These are phyloP conservation scores for Chaetomiaceae sp. DNA, from an alignment of 2,329 filamentous ascomycete species.

Conservation along the genomic window DNA sequence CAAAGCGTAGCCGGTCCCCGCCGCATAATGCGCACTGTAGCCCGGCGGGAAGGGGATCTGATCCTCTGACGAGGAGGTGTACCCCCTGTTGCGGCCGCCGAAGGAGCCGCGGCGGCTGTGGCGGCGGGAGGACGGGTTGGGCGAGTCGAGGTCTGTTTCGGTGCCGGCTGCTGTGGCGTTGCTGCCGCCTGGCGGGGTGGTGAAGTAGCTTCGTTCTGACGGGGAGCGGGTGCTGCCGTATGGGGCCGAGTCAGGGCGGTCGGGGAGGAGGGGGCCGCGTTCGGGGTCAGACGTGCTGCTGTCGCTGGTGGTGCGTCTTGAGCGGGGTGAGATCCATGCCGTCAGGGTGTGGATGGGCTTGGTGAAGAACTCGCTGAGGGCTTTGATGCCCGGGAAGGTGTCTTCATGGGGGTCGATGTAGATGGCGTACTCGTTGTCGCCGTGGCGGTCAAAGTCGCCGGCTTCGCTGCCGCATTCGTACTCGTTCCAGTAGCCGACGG, in stretches of 20 bases:
- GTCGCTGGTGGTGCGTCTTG: not conserved
- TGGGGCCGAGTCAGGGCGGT: not conserved
- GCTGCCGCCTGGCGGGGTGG: conserved; percentile 29
- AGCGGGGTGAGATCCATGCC: conserved; percentile 42
- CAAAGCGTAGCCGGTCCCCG: conserved; percentile 30
- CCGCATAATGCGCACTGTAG: conserved; percentile 52
- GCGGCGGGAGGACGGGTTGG: not conserved
- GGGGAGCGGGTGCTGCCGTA: conserved; percentile 22
- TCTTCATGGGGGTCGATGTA: conserved; percentile 68
- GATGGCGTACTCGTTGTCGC: conserved; percentile 59
- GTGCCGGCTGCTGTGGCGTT: conserved; percentile 19
- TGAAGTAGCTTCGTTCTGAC: conserved; percentile 24
- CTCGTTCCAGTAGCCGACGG: conserved; percentile 72
- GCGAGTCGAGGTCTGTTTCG: conserved; percentile 39
- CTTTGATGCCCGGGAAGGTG: conserved; percentile 59
- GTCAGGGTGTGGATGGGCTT: conserved; percentile 49
- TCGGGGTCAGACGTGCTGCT: conserved; percentile 17
- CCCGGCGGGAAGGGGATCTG: conserved; percentile 45
- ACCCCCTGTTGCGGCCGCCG: conserved; percentile 22
- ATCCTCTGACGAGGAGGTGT: conserved; percentile 34
- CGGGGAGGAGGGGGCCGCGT: conserved; percentile 31
- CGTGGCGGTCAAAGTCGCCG: conserved; percentile 44
- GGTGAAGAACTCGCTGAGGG: conserved; percentile 50
- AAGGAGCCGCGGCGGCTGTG: conserved; percentile 13
- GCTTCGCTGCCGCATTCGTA: conserved; percentile 76